Conservation (phyloP, 176 grass and related monocot genomes). For the Aegilops bicornis region DNA sequence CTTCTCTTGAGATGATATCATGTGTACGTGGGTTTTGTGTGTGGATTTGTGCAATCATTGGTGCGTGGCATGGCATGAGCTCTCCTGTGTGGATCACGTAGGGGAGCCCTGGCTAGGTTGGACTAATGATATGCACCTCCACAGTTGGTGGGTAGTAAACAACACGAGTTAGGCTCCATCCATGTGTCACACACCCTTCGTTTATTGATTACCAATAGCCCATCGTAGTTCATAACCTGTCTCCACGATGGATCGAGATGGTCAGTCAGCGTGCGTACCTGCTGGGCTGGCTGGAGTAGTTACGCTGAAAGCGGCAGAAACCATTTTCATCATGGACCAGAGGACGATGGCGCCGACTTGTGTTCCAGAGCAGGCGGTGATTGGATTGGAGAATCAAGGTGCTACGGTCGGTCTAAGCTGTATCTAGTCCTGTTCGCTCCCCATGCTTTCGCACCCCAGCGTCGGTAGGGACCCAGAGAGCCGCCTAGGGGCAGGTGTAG, state of each 20-base stretch:
- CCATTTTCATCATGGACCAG: not conserved
- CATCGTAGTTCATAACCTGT: not conserved
- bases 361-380: not conserved
- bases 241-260: not conserved
- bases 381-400: too few relatives aligned
- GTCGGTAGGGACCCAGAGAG: too few relatives aligned
- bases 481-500: too few relatives aligned
- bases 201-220: not conserved
- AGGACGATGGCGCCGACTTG: not conserved
- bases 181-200: not conserved
- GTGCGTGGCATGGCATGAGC: not conserved
- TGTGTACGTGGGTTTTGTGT: not conserved
- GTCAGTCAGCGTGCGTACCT: not conserved
- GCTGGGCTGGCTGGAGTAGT: not conserved
- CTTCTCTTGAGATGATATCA: not conserved
- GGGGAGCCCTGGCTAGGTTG: too few relatives aligned
- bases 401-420: too few relatives aligned
- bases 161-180: not conserved
- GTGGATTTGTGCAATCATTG: not conserved
- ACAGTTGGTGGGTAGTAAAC: not conserved
- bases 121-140: too few relatives aligned
- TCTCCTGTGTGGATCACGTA: too few relatives aligned
- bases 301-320: not conserved
- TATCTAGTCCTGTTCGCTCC: too few relatives aligned
- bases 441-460: too few relatives aligned